These are phyloP conservation scores for Colletotrichum gloeosporioides DNA, from an alignment of 2,329 filamentous ascomycete species.

Conservation along the genomic window DNA sequence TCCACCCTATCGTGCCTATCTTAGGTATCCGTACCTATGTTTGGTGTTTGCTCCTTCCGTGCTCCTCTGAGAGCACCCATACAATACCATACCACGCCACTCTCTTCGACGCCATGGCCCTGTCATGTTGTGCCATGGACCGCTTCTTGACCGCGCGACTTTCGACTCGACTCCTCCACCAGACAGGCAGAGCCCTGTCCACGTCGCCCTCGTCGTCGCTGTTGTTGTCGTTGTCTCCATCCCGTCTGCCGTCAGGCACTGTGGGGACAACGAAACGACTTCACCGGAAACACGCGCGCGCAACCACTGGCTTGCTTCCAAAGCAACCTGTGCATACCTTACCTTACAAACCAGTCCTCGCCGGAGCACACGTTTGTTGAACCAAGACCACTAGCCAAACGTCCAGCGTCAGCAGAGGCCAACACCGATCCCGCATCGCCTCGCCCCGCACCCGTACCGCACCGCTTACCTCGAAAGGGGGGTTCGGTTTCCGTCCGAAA, in stretches of 20 bases:
- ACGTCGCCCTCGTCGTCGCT: not conserved
- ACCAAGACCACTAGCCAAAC: not conserved
- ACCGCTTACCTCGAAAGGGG: not conserved
- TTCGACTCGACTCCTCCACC: not conserved
- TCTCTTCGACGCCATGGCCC: not conserved
- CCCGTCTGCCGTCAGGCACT: not conserved
- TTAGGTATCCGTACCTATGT: not conserved
- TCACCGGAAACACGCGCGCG: not conserved
- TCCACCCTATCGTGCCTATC: not conserved
- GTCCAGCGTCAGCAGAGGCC: not conserved
- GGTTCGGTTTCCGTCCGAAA: conserved; percentile 3
- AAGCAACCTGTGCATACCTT: not conserved
- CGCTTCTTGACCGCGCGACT: not conserved
- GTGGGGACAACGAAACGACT: not conserved
- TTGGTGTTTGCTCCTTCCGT: not conserved
- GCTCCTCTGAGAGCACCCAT: not conserved
- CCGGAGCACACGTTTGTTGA: not conserved
- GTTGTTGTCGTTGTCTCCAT: not conserved
- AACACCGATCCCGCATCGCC: not conserved
- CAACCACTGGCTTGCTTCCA: not conserved
- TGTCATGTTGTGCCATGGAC: not conserved
- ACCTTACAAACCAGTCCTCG: not conserved
- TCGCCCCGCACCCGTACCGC: not conserved
- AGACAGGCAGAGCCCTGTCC: not conserved
- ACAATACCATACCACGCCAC: not conserved